phyloP scores from a whole-genome alignment of 352 stramenopile genomes.

The Lagenidium sp. region DNA sequence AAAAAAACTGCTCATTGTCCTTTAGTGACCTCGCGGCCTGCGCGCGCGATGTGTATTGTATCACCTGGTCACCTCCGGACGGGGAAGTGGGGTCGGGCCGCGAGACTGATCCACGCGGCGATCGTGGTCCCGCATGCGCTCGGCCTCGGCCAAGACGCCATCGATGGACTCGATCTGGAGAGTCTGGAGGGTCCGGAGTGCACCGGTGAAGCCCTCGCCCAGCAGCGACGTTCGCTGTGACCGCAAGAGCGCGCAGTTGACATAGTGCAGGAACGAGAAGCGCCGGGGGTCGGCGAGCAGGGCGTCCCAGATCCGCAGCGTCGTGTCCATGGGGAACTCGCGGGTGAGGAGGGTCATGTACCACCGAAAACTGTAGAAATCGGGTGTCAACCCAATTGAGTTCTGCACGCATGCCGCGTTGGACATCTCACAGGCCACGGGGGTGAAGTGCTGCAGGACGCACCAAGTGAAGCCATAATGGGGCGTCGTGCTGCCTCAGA shows the following conservation, averaged over 20 bases:
- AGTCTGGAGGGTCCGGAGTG: slow-evolving; percentile 35
- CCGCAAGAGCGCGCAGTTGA: slow-evolving; percentile 41
- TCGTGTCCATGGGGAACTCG: slow-evolving; percentile 48
- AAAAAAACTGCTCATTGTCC: too few species aligned
- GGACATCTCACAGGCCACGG: neutral
- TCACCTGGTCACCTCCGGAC: neutral
- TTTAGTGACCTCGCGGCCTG: too few species aligned
- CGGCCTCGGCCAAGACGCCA: slow-evolving; percentile 21
- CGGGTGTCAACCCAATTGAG: slow-evolving; percentile 40
- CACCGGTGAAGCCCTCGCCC: slow-evolving; percentile 24
- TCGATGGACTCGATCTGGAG: slow-evolving; percentile 21
- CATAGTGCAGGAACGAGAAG: slow-evolving; percentile 66
- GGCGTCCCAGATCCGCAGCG: slow-evolving; percentile 52
- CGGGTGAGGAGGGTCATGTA: slow-evolving; percentile 59
- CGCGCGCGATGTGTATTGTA: too few species aligned
- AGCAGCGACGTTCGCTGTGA: slow-evolving; percentile 33
- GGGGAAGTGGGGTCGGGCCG: neutral
- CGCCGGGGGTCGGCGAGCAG: slow-evolving; percentile 46
- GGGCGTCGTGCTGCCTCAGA: slow-evolving; percentile 48
- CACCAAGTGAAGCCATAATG: slow-evolving; percentile 62
- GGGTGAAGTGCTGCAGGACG: neutral
- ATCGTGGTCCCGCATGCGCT: slow-evolving; percentile 41
- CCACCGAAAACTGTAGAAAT: slow-evolving; percentile 66
- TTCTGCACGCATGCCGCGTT: slow-evolving; percentile 21
- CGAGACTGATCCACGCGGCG: slow-evolving; percentile 21